Evolutionary conservation across 208 protist species (phyloP).

Genomic region (Novymonas esmeraldas): DNA sequence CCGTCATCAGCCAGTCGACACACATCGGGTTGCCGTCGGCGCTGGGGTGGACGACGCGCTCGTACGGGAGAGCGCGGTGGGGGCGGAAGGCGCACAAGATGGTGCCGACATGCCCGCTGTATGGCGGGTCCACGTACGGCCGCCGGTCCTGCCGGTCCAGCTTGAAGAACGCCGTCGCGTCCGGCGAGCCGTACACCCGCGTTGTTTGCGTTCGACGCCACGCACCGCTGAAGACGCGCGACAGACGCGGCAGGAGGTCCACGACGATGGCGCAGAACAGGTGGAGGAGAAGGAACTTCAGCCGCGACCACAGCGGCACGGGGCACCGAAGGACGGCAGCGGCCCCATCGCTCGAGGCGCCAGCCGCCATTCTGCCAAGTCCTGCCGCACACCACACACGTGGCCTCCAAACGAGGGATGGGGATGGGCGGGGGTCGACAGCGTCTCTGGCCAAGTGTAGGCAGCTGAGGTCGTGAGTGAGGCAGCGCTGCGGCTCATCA

Average conservation of each 20-base stretch:
- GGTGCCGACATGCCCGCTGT: slow-evolving; percentile 65
- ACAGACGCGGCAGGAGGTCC: slow-evolving; percentile 14
- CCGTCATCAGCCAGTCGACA: slow-evolving; percentile 61
- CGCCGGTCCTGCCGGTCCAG: slow-evolving; percentile 31
- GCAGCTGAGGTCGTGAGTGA: too few relatives aligned
- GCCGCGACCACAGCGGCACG: slow-evolving; percentile 18
- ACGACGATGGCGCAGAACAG: slow-evolving; percentile 18
- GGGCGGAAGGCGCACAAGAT: slow-evolving; percentile 71
- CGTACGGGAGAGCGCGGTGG: slow-evolving; percentile 40
- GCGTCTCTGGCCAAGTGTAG: not conserved
- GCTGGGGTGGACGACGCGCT: slow-evolving; percentile 40
- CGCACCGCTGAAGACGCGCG: slow-evolving; percentile 4
- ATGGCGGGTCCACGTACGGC: slow-evolving; percentile 49
- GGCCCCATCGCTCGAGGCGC: not conserved
- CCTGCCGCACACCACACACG: too few relatives aligned
- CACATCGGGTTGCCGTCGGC: slow-evolving; percentile 72
- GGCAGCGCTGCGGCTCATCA: too few relatives aligned
- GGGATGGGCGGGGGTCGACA: too few relatives aligned
- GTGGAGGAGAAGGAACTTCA: slow-evolving; percentile 38
- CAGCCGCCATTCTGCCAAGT: not conserved
- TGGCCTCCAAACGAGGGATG: too few relatives aligned
- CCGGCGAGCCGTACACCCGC: slow-evolving; percentile 8
- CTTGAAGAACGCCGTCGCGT: slow-evolving; percentile 24
- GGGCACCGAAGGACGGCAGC: not conserved
- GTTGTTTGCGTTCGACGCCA: not conserved